A percentile compares a stretch with the other conserved stretches of the same genome.
phyloP scores from a whole-genome alignment of 164 flowering plant species.

The Stephania japonica region DNA sequence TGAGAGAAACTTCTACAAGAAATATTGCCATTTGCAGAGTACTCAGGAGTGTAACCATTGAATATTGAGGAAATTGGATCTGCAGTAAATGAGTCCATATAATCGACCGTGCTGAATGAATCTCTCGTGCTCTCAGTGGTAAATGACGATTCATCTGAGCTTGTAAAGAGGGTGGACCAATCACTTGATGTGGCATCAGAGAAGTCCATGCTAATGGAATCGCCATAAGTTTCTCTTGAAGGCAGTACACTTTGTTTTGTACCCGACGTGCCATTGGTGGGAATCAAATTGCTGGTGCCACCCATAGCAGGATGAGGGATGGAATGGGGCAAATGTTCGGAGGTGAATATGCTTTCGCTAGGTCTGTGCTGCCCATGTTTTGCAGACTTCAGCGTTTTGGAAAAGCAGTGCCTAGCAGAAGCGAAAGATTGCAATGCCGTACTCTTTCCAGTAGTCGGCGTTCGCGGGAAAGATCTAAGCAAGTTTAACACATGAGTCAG shows the following conservation, averaged over 20 bases:
- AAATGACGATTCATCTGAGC: slow-evolving; percentile 83
- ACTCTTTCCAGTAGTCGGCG: slow-evolving; percentile 33
- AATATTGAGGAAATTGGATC: slow-evolving; percentile 56
- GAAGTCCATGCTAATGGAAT: slow-evolving; percentile 32
- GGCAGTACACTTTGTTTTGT: slow-evolving; percentile 21
- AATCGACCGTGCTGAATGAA: slow-evolving; percentile 67
- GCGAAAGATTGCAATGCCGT: slow-evolving; percentile 21
- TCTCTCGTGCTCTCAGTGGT: slow-evolving; percentile 86
- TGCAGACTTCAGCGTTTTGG: slow-evolving; percentile 29
- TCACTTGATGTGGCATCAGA: slow-evolving; percentile 77
- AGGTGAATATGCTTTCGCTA: slow-evolving; percentile 10
- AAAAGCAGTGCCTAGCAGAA: slow-evolving; percentile 18
- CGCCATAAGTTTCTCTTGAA: slow-evolving; percentile 21
- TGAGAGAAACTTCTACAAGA: slow-evolving; percentile 42
- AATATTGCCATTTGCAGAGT: slow-evolving; percentile 29
- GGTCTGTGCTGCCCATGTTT: slow-evolving; percentile 24
- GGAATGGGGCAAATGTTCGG: slow-evolving; percentile 13
- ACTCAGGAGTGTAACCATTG: slow-evolving; percentile 34
- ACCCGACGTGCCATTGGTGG: slow-evolving; percentile 13
- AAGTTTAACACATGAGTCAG: slow-evolving; percentile 9
- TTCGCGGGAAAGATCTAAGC: slow-evolving; percentile 62
- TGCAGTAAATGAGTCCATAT: slow-evolving; percentile 34
- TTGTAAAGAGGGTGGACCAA: slow-evolving; percentile 70
- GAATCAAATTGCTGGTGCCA: slow-evolving; percentile 1
- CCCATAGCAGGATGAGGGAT: slow-evolving; percentile 8